phyloP scores from a whole-genome alignment of 306 rosid genomes.

The Prosopis cineraria region DNA sequence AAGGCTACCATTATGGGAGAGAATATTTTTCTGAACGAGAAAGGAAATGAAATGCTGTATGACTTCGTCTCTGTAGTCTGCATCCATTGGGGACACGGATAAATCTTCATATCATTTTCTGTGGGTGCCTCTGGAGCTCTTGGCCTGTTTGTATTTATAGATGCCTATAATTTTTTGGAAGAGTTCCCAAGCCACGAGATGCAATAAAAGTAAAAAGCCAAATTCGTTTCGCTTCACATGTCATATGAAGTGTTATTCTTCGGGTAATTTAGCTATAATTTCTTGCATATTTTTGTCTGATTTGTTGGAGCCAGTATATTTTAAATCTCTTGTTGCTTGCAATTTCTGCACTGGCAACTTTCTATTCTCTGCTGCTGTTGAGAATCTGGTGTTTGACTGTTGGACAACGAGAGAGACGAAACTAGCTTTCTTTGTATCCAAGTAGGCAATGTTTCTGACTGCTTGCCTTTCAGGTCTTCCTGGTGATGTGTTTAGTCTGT shows the following conservation, averaged over 20 bases:
- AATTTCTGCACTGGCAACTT: conserved; percentile 4
- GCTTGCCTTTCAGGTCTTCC: neutral
- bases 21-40: neutral
- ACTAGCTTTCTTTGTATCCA: neutral
- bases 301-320: neutral
- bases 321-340: conserved; percentile 3
- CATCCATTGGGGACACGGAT: neutral
- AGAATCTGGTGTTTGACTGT: conserved; percentile 3
- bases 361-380: neutral
- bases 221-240: neutral
- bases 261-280: neutral
- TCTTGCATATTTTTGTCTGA: neutral
- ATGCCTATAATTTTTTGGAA: neutral
- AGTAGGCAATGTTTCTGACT: neutral
- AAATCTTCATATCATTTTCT: neutral
- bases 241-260: neutral
- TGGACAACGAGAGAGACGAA: neutral
- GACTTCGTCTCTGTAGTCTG: neutral
- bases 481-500: neutral
- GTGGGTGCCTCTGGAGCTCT: neutral
- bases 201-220: neutral
- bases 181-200: neutral
- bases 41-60: neutral
- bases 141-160: neutral
- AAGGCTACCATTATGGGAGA: neutral